phyloP scores from a whole-genome alignment of 768 basidiomycete genomes.

The Phaeotremella skinneri region DNA sequence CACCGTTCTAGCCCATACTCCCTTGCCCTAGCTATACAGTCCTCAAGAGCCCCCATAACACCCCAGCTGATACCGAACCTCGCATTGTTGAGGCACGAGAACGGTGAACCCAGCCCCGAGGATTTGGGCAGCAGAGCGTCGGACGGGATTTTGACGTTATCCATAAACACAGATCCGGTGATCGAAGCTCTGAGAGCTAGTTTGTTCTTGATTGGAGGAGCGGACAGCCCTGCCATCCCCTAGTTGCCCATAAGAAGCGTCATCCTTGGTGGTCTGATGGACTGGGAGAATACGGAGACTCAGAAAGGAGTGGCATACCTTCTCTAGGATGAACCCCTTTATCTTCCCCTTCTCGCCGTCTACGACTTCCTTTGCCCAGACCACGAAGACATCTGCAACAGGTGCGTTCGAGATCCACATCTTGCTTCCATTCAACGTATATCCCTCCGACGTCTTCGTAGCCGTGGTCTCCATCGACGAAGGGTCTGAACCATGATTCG shows the following conservation, averaged over 20 bases:
- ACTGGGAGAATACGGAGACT: neutral
- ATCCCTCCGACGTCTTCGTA: constrained; percentile 77
- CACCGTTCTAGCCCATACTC: constrained; percentile 79
- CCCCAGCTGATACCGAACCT: constrained; percentile 92
- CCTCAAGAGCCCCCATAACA: constrained; percentile 91
- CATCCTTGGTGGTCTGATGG: neutral
- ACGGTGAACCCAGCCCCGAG: constrained; percentile 75
- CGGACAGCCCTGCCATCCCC: constrained; percentile 76
- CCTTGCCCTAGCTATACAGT: constrained; percentile 74
- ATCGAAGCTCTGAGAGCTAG: constrained; percentile 73
- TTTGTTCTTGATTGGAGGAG: constrained; percentile 90
- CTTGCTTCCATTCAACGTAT: constrained; percentile 83
- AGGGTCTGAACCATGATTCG: constrained; percentile 95
- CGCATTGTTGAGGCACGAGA: constrained; percentile 89
- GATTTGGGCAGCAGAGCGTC: constrained; percentile 74
- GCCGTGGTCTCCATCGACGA: constrained; percentile 96
- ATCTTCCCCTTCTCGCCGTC: constrained; percentile 59
- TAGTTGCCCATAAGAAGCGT: too few species aligned
- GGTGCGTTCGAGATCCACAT: constrained; percentile 97
- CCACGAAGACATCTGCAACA: constrained; percentile 84
- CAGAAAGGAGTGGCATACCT: constrained; percentile 56
- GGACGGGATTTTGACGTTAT: constrained; percentile 72
- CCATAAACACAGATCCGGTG: constrained; percentile 71
- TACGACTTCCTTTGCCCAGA: constrained; percentile 70
- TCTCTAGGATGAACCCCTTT: constrained; percentile 86